Evolutionary conservation across 2,329 filamentous ascomycete species (phyloP).

Genomic region (Aspergillus brunneoviolaceus): DNA sequence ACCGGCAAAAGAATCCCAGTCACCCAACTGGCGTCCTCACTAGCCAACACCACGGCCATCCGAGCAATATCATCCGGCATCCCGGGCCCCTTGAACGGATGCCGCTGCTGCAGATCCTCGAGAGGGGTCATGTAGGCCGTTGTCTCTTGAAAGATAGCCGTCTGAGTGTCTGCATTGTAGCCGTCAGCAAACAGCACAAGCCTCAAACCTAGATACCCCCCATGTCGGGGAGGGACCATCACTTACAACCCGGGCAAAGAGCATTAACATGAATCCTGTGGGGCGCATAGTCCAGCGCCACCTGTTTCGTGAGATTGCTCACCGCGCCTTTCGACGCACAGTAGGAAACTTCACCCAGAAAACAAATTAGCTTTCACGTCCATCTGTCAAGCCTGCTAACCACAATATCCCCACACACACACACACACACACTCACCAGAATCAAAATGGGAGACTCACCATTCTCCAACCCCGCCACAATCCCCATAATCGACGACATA

Average conservation of each 20-base stretch:
- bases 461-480: slow-evolving; percentile 26
- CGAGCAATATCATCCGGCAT: slow-evolving; percentile 37
- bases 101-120: slow-evolving; percentile 14
- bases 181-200: background rate
- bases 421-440: too few relatives aligned
- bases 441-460: slow-evolving; percentile 8
- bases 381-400: too few relatives aligned
- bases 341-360: slow-evolving; percentile 36
- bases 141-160: slow-evolving; percentile 21
- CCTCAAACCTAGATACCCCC: background rate
- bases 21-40: slow-evolving; percentile 49
- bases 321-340: slow-evolving; percentile 53
- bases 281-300: slow-evolving; percentile 52
- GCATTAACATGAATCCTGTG: slow-evolving; percentile 55
- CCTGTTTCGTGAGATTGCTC: slow-evolving; percentile 49
- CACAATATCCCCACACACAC: too few relatives aligned
- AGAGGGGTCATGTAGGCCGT: background rate
- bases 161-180: slow-evolving; percentile 23
- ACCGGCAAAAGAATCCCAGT: slow-evolving; percentile 48
- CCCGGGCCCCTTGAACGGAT: slow-evolving; percentile 31
- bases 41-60: slow-evolving; percentile 48
- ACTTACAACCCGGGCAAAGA: slow-evolving; percentile 52
- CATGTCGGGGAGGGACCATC: background rate
- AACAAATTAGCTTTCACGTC: too few relatives aligned
- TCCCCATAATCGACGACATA: slow-evolving; percentile 32